Evolutionary conservation across 306 rosid species (phyloP), one percentile per base, ranked within the genome.

Genomic region (Glycine tomentella): DNA sequence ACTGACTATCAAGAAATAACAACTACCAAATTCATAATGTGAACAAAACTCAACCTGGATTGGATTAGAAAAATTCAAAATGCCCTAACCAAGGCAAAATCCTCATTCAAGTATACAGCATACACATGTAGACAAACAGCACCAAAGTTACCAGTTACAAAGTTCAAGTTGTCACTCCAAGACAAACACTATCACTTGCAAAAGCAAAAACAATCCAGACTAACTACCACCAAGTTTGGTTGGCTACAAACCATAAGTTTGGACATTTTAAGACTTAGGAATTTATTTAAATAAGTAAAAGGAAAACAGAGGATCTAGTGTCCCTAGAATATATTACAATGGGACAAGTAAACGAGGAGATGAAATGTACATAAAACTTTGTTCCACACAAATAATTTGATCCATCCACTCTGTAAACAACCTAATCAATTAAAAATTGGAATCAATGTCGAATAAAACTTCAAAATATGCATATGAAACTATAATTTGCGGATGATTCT

Each of bases 121-220:
- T 63, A 13, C 4, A 36, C 31, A 63, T 3, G 2, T 11, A 14
- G 13, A 31, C 42, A 63, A 36, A 63, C 10, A 13, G 69, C 69
- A 63, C 46, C 8, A 63, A 63, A 12, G 6, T 61, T 61, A 49
- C 44, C 12, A 16, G 9, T 61, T 61, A 49, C 33, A 49, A 61
- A 9, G 61, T 59, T 16, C 10, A 40, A 72, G 44, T 13, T 31
- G 46, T 50, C 9, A 50, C 15, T 13, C 72, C 45, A 71, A 71
- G 72, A 72, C n/a, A 57, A 40, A 40, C 44, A 12, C 12, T 40
- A 51, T 16, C 52, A 50, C 65, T 65, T 42, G 63, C 62, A 45
- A 75, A 75, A 14, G 3, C 10, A 42, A 15, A 38, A 40, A 33
- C 7, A 50, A 50, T 40, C 76, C 3, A 62, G 7, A 12, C 61